phyloP scores from a whole-genome alignment of 2,329 filamentous ascomycete species.

The Aureobasidium melanogenum region DNA sequence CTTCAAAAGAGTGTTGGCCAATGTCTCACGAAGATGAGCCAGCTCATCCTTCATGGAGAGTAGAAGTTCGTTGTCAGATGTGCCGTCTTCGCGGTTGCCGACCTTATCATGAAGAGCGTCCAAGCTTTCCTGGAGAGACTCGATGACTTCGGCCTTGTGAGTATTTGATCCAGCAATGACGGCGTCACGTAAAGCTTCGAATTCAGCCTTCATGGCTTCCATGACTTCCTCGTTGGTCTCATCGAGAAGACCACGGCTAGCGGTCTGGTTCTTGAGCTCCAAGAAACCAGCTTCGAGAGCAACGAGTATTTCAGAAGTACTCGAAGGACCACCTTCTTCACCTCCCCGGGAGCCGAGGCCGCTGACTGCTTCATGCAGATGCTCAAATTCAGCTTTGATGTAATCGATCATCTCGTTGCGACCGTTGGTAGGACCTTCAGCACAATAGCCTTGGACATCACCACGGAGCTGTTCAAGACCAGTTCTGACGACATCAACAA shows the following conservation, averaged over 20 bases:
- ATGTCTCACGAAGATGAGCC: constrained; percentile 49
- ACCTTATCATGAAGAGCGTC: constrained; percentile 40
- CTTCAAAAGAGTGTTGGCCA: constrained; percentile 44
- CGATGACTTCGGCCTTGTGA: constrained; percentile 54
- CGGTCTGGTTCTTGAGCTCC: constrained; percentile 33
- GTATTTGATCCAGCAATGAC: constrained; percentile 53
- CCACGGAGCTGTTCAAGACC: constrained; percentile 58
- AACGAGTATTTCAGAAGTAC: constrained; percentile 32
- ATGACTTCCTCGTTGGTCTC: constrained; percentile 41
- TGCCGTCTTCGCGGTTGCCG: constrained; percentile 27
- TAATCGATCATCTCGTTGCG: constrained; percentile 40
- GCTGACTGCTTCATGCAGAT: constrained; percentile 51
- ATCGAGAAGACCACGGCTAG: constrained; percentile 26
- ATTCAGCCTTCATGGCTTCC: constrained; percentile 69
- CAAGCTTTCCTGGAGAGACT: constrained; percentile 47
- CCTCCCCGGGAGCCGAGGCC: constrained; percentile 2
- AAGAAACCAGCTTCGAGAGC: constrained; percentile 32
- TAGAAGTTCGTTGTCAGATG: constrained; percentile 37
- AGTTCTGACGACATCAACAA: constrained; percentile 58
- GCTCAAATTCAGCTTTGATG: constrained; percentile 50
- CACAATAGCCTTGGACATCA: constrained; percentile 47
- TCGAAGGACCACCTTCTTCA: constrained; percentile 12
- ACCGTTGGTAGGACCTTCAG: constrained; percentile 33
- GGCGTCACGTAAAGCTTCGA: constrained; percentile 71
- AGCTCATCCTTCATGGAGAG: constrained; percentile 51